Percentiles rank a stretch among this genome's conserved stretches.
phyloP scores from a whole-genome alignment of 2,329 filamentous ascomycete species.

The Aureobasidium sp. region DNA sequence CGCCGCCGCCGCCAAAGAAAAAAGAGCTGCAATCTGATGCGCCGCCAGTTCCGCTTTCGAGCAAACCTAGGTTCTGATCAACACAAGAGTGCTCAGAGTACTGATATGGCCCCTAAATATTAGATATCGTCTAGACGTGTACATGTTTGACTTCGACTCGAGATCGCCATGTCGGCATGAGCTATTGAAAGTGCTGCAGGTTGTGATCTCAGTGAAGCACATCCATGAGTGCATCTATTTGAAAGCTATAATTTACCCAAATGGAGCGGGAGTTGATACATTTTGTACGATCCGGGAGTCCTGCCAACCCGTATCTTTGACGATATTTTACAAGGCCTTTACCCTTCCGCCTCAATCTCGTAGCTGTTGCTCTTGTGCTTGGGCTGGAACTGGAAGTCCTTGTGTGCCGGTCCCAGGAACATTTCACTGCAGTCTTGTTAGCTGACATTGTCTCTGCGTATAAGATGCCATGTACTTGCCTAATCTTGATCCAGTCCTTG shows the following conservation, averaged over 20 bases:
- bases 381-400: conserved; percentile 86
- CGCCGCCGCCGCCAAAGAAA: conserved; percentile 52
- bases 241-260: neutral
- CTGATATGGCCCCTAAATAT: neutral
- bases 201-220: neutral
- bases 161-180: neutral
- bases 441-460: neutral
- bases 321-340: neutral
- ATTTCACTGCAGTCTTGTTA: conserved; percentile 61
- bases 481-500: conserved; percentile 98
- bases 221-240: neutral
- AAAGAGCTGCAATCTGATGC: conserved; percentile 37
- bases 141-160: neutral
- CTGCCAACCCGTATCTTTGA: neutral
- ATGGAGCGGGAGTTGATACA: neutral
- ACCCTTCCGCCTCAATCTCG: conserved; percentile 67
- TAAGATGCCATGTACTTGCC: conserved; percentile 45
- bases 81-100: neutral
- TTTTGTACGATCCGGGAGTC: neutral
- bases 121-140: neutral
- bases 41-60: conserved; percentile 50
- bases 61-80: conserved; percentile 41
- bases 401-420: conserved; percentile 87
- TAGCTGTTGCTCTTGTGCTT: conserved; percentile 97
- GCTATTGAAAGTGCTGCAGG: neutral